phyloP scores from a whole-genome alignment of 495 filamentous ascomycete genomes.

The Neurospora sp. region DNA sequence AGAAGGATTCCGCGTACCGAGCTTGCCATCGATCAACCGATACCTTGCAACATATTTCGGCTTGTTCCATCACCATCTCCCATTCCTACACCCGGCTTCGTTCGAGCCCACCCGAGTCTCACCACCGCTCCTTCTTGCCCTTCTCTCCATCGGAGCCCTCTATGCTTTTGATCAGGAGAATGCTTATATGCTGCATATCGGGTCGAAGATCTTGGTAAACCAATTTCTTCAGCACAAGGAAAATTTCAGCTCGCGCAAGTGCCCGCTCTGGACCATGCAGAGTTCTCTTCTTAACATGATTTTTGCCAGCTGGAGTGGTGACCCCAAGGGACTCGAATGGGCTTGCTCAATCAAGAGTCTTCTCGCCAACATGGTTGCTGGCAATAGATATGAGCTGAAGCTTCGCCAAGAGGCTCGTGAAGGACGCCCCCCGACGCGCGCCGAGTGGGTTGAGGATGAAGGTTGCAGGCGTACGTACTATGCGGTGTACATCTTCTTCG shows the following conservation, averaged over 20 bases:
- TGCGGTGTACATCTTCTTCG: conserved; percentile 99
- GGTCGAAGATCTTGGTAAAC: conserved; percentile 90
- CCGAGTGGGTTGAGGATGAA: conserved; percentile 96
- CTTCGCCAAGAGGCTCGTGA: conserved; percentile 82
- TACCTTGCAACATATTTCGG: conserved; percentile 94
- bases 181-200: conserved; percentile 92
- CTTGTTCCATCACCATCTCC: conserved; percentile 92
- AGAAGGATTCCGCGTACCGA: conserved; percentile 81
- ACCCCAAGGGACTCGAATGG: conserved; percentile 96
- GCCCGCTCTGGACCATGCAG: conserved; percentile 96
- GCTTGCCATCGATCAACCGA: conserved; percentile 65
- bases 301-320: conserved; percentile 98
- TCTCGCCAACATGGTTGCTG: conserved; percentile 96
- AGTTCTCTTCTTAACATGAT: conserved; percentile 95
- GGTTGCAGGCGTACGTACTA: conserved; percentile 95
- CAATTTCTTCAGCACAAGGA: conserved; percentile 97
- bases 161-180: conserved; percentile 96
- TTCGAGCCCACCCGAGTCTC: conserved; percentile 72
- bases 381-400: conserved; percentile 93
- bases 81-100: conserved; percentile 89
- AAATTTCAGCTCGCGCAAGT: conserved; percentile 97
- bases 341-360: conserved; percentile 97
- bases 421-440: conserved; percentile 60
- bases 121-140: conserved; percentile 75
- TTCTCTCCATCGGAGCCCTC: conserved; percentile 89